A percentile compares a stretch with the other conserved stretches of the same genome.
phyloP scores from a whole-genome alignment of 169 alveolate species.

The Eimeria sp. region DNA sequence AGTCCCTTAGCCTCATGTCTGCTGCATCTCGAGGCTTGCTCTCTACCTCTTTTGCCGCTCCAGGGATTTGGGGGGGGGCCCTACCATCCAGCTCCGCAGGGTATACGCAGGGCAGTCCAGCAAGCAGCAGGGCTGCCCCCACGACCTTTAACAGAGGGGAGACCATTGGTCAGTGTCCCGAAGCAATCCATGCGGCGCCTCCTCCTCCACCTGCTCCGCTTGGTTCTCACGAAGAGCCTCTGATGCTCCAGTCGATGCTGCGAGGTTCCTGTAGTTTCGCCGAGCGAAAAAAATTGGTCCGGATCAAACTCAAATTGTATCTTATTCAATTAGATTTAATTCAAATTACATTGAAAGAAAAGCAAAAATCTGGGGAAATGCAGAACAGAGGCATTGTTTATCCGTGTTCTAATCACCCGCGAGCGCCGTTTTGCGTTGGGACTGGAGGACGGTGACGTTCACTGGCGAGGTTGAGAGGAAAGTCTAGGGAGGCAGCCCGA shows the following conservation, averaged over 20 bases:
- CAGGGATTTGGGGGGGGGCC: not conserved
- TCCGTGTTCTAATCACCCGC: too few relatives aligned
- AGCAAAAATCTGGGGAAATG: too few relatives aligned
- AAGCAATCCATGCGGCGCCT: not conserved
- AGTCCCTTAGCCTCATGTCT: not conserved
- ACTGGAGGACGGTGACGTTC: too few relatives aligned
- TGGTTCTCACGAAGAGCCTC: constrained; percentile 29
- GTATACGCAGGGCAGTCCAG: not conserved
- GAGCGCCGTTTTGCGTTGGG: too few relatives aligned
- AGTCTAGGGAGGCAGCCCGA: too few relatives aligned
- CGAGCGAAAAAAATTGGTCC: not conserved
- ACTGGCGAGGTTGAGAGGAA: too few relatives aligned
- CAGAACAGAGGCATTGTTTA: too few relatives aligned
- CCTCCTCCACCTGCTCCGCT: constrained; percentile 29
- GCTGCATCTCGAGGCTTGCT: not conserved
- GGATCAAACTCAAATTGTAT: too few relatives aligned
- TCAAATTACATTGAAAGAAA: too few relatives aligned
- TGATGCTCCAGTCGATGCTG: not conserved
- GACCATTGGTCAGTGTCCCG: not conserved
- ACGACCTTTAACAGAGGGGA: not conserved
- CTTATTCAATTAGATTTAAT: too few relatives aligned
- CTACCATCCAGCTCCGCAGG: not conserved
- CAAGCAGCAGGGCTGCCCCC: constrained; percentile 4
- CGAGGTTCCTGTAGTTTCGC: not conserved
- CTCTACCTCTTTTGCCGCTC: not conserved